phyloP scores from a whole-genome alignment of 257 asterid species.

The Petunia secreta region DNA sequence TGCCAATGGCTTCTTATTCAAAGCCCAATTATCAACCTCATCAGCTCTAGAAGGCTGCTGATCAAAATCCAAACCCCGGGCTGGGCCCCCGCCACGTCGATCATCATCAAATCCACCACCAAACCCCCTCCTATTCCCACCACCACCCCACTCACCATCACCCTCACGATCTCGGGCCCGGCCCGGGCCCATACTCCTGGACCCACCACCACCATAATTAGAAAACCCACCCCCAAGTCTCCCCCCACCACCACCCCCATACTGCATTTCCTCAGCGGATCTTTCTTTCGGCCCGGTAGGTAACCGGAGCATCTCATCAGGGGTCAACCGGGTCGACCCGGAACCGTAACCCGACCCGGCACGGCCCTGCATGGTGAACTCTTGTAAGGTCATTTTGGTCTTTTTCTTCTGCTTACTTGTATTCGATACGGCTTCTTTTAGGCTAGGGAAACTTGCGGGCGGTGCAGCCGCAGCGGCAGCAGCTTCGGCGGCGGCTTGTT shows the following conservation, averaged over 20 bases:
- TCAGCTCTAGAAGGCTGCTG: constrained; percentile 82
- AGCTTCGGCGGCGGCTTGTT: constrained; percentile 61
- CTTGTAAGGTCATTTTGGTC: constrained; percentile 77
- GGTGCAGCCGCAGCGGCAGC: constrained; percentile 38
- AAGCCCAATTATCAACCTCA: constrained; percentile 84
- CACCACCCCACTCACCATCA: constrained; percentile 47
- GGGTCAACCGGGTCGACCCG: constrained; percentile 50
- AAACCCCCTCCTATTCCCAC: constrained; percentile 61
- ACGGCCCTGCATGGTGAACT: constrained; percentile 56
- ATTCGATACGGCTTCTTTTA: constrained; percentile 60
- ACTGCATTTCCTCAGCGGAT: constrained; percentile 69
- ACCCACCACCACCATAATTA: constrained; percentile 59
- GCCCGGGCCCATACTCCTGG: constrained; percentile 43
- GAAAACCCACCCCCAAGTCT: constrained; percentile 95
- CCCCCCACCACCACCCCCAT: constrained; percentile 72
- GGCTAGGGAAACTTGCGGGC: constrained; percentile 59
- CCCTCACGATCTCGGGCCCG: constrained; percentile 45
- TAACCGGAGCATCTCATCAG: constrained; percentile 72
- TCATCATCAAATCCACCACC: constrained; percentile 63
- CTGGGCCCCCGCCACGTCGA: constrained; percentile 54
- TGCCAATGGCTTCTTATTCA: constrained; percentile 63
- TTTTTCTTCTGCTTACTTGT: constrained; percentile 71
- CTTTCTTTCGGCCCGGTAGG: constrained; percentile 97
- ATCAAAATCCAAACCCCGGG: constrained; percentile 72
- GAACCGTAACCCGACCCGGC: constrained; percentile 25